Evolutionary conservation across 169 alveolate species (phyloP), one percentile per base, ranked within the genome.

Genomic region (Plasmodium relictum): DNA sequence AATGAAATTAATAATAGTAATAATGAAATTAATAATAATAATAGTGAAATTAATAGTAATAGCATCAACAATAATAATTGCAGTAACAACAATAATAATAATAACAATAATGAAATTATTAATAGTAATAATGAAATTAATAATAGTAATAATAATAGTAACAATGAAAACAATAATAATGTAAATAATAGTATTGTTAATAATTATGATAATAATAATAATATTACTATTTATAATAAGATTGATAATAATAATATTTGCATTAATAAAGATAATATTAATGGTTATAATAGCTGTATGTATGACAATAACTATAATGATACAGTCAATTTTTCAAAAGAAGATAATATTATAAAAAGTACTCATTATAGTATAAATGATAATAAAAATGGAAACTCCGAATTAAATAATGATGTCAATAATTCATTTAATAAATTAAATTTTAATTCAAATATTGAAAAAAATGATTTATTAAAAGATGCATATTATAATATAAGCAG

Each of bases 281-380:
- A 54, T 54, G 18, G 63, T 54, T 16, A 54, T 16, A 54, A 54
- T 54, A 9, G 6, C 10, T 16, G 14, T 54, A 54, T 54, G 14
- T 54, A 54, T 54, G 63, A 54, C 39, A 59, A 59, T 9, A 59
- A 59, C 14, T 7, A 59, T 22, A 59, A 59, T 58, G 10, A n/a
- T 58, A 16, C 0, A 16, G 16, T 8, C 12, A 20, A 20, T 12
- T n/a, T 2, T 1, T 31, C 39, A 2, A 31, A 31, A 31, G 39
- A 31, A 31, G 39, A 31, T 31, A 31, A 31, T 31, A 31, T 31
- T 31, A 2, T 31, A 31, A 31, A 31, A 31, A 31, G 39, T 31
- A 31, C 39, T 31, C 39, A 31, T 31, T 3, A 31, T 31, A 31
- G 39, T 31, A 31, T 31, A 31, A 31, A 3, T 31, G 3, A 31